Conservation (phyloP, 2,329 filamentous ascomycete genomes). For the Calcarisporium arbuscula region DNA sequence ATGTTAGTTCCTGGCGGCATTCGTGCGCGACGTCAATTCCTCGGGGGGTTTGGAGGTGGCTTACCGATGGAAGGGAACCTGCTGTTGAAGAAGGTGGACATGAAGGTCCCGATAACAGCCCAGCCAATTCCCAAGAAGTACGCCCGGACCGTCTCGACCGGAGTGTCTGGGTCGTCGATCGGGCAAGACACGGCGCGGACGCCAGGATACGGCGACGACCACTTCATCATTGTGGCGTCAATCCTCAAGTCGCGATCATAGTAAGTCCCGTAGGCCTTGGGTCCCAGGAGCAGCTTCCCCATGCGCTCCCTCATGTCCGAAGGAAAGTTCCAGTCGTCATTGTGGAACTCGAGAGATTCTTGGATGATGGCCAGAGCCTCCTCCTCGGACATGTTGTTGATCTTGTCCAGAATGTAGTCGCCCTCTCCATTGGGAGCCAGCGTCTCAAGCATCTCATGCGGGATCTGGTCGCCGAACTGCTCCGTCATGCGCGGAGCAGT, state of each 20-base stretch:
- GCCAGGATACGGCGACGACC: constrained; percentile 35
- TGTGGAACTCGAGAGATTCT: constrained; percentile 31
- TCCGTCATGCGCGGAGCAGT: too few species aligned
- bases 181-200: constrained; percentile 34
- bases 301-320: constrained; percentile 35
- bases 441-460: constrained; percentile 30
- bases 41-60: too few species aligned
- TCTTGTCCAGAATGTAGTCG: constrained; percentile 31
- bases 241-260: constrained; percentile 35
- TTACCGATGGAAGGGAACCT: constrained; percentile 29
- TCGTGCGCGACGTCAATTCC: too few species aligned
- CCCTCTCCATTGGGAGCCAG: constrained; percentile 35
- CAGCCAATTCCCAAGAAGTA: constrained; percentile 31
- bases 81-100: constrained; percentile 34
- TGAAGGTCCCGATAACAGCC: constrained; percentile 20
- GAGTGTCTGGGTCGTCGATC: constrained; percentile 26
- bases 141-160: constrained; percentile 34
- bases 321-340: constrained; percentile 39
- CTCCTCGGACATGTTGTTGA: constrained; percentile 36
- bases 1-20: not conserved
- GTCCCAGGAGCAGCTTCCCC: constrained; percentile 28
- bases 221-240: constrained; percentile 32
- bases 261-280: constrained; percentile 31
- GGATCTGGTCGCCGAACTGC: constrained; percentile 28
- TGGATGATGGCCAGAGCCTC: constrained; percentile 33